phyloP scores from a whole-genome alignment of 2,329 filamentous ascomycete genomes.

The Xylariaceae sp. region DNA sequence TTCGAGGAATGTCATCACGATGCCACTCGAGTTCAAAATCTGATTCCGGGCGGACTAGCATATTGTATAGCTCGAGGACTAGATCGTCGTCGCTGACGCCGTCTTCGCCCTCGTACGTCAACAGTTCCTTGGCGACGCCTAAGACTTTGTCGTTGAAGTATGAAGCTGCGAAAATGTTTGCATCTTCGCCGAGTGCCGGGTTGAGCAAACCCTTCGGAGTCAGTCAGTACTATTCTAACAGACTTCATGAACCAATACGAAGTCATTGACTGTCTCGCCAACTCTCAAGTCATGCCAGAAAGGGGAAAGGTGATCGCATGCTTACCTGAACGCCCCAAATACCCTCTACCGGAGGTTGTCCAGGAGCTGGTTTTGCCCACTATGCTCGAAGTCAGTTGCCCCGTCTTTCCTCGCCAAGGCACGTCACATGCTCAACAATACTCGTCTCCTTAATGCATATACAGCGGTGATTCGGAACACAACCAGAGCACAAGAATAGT shows the following conservation, averaged over 20 bases:
- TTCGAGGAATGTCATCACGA: constrained; percentile 74
- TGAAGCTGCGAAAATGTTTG: constrained; percentile 58
- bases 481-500: too few relatives aligned
- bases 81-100: constrained; percentile 55
- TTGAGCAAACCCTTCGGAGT: constrained; percentile 63
- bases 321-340: constrained; percentile 79
- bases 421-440: too few relatives aligned
- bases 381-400: too few relatives aligned
- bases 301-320: too few relatives aligned
- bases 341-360: constrained; percentile 45
- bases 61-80: constrained; percentile 82
- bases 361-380: constrained; percentile 58
- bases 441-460: too few relatives aligned
- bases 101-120: constrained; percentile 40
- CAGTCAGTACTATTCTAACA: too few relatives aligned
- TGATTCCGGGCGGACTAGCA: constrained; percentile 70
- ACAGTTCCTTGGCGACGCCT: constrained; percentile 60
- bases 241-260: too few relatives aligned
- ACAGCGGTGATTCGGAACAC: too few relatives aligned
- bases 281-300: too few relatives aligned
- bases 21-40: constrained; percentile 82
- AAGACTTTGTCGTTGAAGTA: constrained; percentile 73
- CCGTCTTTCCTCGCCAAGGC: too few relatives aligned
- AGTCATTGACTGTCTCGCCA: too few relatives aligned
- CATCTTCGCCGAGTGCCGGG: constrained; percentile 60